Evolutionary conservation across 1,284 basidiomycete genomes (phyloP).

Genomic region (Trichosporon asahii): DNA sequence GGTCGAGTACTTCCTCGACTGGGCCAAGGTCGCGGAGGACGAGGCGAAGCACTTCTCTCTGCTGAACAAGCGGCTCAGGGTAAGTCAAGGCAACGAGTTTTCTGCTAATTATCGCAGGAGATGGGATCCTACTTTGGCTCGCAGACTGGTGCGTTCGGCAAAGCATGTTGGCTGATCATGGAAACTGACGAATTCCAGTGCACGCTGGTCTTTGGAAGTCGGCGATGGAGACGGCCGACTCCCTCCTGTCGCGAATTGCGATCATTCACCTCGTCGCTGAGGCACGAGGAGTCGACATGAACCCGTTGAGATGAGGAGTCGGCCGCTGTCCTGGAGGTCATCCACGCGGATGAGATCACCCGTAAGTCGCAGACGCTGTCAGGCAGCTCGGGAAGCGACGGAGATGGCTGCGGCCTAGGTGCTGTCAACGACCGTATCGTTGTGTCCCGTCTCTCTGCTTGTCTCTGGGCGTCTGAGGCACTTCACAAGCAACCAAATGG

Average conservation of each 20-base stretch:
- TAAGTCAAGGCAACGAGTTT: too few species aligned
- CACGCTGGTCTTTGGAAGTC: constrained; percentile 80
- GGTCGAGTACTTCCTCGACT: constrained; percentile 69
- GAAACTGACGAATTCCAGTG: constrained; percentile 53
- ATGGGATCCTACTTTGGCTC: constrained; percentile 71
- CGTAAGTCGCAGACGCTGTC: constrained; percentile 45
- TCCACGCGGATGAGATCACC: constrained; percentile 77
- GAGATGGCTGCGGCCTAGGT: too few species aligned
- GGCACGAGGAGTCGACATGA: constrained; percentile 80
- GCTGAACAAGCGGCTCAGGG: constrained; percentile 54
- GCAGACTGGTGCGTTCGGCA: constrained; percentile 31
- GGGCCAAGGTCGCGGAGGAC: constrained; percentile 75
- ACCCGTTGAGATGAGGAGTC: constrained; percentile 73
- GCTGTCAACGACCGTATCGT: too few species aligned
- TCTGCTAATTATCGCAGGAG: constrained; percentile 47
- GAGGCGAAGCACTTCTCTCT: constrained; percentile 68
- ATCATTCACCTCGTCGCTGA: constrained; percentile 90
- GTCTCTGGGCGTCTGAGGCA: too few species aligned
- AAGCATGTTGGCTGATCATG: too few species aligned
- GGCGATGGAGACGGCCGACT: constrained; percentile 67
- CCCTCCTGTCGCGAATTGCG: constrained; percentile 70
- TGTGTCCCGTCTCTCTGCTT: too few species aligned
- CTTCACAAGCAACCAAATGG: not conserved
- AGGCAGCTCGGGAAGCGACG: too few species aligned
- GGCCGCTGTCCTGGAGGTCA: constrained; percentile 67